Evolutionary conservation across 2,329 filamentous ascomycete genomes (phyloP).

Genomic region (Trichocomaceae sp.): DNA sequence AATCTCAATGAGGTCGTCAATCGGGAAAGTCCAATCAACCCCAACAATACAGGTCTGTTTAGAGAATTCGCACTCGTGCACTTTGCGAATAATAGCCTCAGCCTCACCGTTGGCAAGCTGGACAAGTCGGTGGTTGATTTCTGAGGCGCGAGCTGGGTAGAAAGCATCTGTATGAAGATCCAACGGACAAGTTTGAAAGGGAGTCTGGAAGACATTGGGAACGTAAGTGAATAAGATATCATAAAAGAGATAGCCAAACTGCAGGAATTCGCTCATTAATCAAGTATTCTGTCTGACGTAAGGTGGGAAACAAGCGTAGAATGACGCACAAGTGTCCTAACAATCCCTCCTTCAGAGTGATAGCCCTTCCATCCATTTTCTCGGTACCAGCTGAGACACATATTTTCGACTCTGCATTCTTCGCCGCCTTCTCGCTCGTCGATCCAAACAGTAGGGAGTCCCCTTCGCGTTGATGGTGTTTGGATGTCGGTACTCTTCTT

Average conservation of each 20-base stretch:
- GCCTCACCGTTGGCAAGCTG: constrained; percentile 81
- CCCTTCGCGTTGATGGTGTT: constrained; percentile 23
- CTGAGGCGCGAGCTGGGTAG: constrained; percentile 74
- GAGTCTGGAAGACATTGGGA: constrained; percentile 94
- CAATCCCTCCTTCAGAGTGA: constrained; percentile 83
- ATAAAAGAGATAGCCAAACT: constrained; percentile 80
- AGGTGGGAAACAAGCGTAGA: not conserved
- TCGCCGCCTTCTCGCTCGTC: constrained; percentile 63
- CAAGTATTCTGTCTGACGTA: not conserved
- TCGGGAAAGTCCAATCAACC: constrained; percentile 79
- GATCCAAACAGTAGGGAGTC: constrained; percentile 70
- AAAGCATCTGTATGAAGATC: constrained; percentile 92
- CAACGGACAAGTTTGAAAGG: constrained; percentile 87
- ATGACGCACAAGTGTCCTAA: constrained; percentile 63
- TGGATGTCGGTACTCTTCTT: constrained; percentile 12
- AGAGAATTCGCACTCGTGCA: constrained; percentile 64
- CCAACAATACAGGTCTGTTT: constrained; percentile 80
- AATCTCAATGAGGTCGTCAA: constrained; percentile 73
- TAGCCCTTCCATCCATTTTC: constrained; percentile 86
- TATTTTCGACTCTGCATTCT: constrained; percentile 83
- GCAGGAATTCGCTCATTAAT: not conserved
- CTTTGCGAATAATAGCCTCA: constrained; percentile 56
- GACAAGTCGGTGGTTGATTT: constrained; percentile 81
- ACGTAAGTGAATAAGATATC: constrained; percentile 90
- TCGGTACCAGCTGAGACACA: constrained; percentile 86